A percentile compares a stretch with the other conserved stretches of the same genome.
Evolutionary conservation across 75 land plant genomes (phyloP).

Genomic region (Sequoia sempervirens): DNA sequence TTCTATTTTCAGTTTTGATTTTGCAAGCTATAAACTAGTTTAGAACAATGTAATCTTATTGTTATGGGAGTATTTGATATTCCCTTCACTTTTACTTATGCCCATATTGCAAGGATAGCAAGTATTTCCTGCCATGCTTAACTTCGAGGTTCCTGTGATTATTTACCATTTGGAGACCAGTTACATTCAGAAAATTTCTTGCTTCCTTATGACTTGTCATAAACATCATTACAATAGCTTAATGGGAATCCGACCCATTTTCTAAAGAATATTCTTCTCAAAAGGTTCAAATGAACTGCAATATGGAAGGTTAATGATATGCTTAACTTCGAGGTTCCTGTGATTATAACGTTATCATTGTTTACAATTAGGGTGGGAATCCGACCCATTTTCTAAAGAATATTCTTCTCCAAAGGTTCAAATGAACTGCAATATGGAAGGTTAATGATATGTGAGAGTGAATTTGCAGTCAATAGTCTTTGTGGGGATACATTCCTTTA

Average conservation of each 20-base stretch:
- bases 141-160: not conserved
- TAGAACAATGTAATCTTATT: not conserved
- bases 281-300: not conserved
- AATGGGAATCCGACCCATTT: not conserved
- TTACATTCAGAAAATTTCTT: not conserved
- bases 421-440: not conserved
- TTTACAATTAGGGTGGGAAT: not conserved
- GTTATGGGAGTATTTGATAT: not conserved
- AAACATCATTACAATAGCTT: not conserved
- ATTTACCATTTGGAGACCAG: not conserved
- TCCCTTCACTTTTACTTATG: not conserved
- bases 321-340: too few species aligned
- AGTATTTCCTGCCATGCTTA: not conserved
- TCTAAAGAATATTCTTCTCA: not conserved
- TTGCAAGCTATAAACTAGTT: conserved; percentile 2
- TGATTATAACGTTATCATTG: not conserved
- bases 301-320: not conserved
- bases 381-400: not conserved
- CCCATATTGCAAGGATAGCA: not conserved
- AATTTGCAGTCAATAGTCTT: not conserved
- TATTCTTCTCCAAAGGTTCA: not conserved
- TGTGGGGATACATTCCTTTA: not conserved
- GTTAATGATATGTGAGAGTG: not conserved
- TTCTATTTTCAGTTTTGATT: conserved; percentile 8
- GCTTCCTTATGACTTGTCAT: not conserved